Base-by-base conservation (phyloP, 2,329 filamentous ascomycete species). In the Colletotrichum trifolii region DNA sequence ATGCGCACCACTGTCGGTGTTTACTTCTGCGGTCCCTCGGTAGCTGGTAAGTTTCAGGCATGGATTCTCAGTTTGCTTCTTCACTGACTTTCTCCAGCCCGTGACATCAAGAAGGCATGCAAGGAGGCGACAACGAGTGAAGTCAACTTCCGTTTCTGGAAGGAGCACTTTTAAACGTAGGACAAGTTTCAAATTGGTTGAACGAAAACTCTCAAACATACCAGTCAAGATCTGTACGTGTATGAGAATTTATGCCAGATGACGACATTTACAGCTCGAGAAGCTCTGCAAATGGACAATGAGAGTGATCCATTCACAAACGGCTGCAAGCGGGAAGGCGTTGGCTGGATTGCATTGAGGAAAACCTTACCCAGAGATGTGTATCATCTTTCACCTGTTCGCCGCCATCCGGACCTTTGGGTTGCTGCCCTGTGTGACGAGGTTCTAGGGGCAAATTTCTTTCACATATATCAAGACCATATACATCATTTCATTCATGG, bases 71-170 rank as follows among this genome's bases (percentile, higher is more conserved):
- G 9, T n/a, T 11, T 1, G 13, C 8, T n/a, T 25, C 11, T 15
- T 36, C 45, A 52, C 79, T 84, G 75, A 84, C 75, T 40, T n/a
- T 10, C 13, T 49, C 82, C 86, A 79, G 95, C 95, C 7, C 87
- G 94, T 70, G 88, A 93, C 73, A 97, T 99, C 76, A 91, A 92
- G 78, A 87, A 88, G 74, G 94, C 95, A 13, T 91, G 92, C 70
- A 91, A 91, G 73, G 77, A 83, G 57, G 90, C 91, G 13, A 92
- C 89, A 11, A 89, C 87, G 42, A 87, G 87, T 68, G 92, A 97
- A 71, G 93, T 99, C 62, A 88, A 90, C 73, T 99, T 98, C 82
- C 92, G 93, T 72, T 99, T 99, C 84, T 99, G 96, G 96, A 99
- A 99, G 83, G 96, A 99, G 80, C 95, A 99, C 75, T 90, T 90